Evolutionary conservation across 2,329 filamentous ascomycete species (phyloP).

Genomic region (Fusarium poae): DNA sequence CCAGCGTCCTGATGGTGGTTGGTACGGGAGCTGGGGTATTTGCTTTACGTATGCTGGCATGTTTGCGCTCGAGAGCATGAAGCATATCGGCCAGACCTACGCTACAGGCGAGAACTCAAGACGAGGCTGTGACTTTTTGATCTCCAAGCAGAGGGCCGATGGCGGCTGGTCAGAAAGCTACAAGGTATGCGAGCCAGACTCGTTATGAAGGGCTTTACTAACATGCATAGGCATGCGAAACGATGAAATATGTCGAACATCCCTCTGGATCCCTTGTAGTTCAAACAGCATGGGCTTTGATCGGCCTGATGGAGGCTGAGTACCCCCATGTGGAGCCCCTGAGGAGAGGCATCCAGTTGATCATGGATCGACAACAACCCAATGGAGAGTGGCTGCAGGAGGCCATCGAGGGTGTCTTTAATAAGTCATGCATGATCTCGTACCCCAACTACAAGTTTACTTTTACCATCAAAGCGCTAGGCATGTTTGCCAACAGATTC

Average conservation of each 20-base stretch:
- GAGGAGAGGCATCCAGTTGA: conserved; percentile 78
- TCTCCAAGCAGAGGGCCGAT: conserved; percentile 86
- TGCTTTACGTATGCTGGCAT: conserved; percentile 98
- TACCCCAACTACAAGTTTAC: conserved; percentile 99
- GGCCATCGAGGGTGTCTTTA: conserved; percentile 97
- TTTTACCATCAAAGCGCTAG: conserved; percentile 93
- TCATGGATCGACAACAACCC: conserved; percentile 85
- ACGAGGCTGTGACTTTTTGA: conserved; percentile 85
- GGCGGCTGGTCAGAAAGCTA: conserved; percentile 99
- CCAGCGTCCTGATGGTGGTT: conserved; percentile 86
- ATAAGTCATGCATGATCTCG: conserved; percentile 99
- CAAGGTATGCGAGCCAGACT: conserved; percentile 61
- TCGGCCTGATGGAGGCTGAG: conserved; percentile 83
- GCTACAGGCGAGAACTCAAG: conserved; percentile 76
- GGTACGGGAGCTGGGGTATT: conserved; percentile 98
- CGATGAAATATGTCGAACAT: conserved; percentile 80
- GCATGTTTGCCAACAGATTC: conserved; percentile 83
- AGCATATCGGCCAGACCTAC: conserved; percentile 85
- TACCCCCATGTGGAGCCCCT: conserved; percentile 83
- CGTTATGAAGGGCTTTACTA: conserved; percentile 16
- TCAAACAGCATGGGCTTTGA: conserved; percentile 91
- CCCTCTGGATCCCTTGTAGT: conserved; percentile 85
- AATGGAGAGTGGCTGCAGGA: conserved; percentile 98
- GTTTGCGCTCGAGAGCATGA: conserved; percentile 92
- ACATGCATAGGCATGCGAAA: conserved; percentile 76